phyloP scores from a whole-genome alignment of 371 early-diverging fungal species.

The Rhizomucor pusillus region DNA sequence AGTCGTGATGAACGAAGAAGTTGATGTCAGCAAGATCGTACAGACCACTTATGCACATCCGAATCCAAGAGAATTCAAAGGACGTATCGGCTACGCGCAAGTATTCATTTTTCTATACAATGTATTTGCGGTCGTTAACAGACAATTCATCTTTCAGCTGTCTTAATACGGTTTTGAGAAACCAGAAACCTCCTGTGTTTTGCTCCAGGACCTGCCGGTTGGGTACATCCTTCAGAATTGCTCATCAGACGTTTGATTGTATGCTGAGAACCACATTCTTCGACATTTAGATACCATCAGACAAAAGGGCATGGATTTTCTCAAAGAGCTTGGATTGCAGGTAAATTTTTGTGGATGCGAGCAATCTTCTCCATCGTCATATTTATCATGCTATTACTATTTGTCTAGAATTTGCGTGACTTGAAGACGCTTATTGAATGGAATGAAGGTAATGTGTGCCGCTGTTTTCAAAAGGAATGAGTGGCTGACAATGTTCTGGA shows the following conservation, averaged over 20 bases:
- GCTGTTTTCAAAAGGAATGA: too few relatives aligned
- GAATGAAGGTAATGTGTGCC: slow-evolving; percentile 36
- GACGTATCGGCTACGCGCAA: slow-evolving; percentile 31
- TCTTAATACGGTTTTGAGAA: slow-evolving; percentile 28
- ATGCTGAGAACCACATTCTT: too few relatives aligned
- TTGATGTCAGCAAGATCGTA: too few relatives aligned
- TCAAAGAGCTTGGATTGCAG: slow-evolving; percentile 33
- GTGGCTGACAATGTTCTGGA: background rate
- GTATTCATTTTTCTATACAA: background rate
- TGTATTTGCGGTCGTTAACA: background rate
- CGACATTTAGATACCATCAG: slow-evolving; percentile 39
- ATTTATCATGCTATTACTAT: background rate
- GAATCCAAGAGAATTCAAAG: slow-evolving; percentile 12
- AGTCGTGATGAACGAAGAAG: too few relatives aligned
- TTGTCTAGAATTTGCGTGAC: slow-evolving; percentile 35
- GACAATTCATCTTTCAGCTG: slow-evolving; percentile 8
- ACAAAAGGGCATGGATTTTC: slow-evolving; percentile 42
- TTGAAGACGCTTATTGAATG: slow-evolving; percentile 41
- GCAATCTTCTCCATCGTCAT: background rate
- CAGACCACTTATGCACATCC: slow-evolving; percentile 4
- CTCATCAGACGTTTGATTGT: too few relatives aligned
- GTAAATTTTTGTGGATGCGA: slow-evolving; percentile 6
- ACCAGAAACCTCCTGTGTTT: slow-evolving; percentile 31
- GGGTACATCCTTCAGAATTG: slow-evolving; percentile 12
- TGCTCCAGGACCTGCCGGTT: slow-evolving; percentile 32